These are phyloP conservation scores for Uronychia setigera DNA, from an alignment of 73 alveolate genomes.

Conservation along the genomic window DNA sequence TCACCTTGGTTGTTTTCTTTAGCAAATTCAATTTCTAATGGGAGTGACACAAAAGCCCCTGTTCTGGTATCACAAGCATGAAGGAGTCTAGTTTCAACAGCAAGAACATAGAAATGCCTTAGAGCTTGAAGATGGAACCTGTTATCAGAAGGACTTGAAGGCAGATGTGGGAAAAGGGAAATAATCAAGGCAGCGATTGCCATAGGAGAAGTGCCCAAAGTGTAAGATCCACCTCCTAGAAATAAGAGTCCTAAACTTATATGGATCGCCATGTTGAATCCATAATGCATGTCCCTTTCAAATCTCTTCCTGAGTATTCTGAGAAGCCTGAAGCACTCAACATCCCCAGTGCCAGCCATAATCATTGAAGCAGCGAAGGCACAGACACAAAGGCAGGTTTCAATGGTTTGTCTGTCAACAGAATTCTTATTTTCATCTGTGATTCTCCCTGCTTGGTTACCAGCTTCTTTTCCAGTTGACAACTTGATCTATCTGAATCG, in stretches of 20 bases:
- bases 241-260: slow-evolving; percentile 96
- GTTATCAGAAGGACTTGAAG: slow-evolving; percentile 91
- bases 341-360: slow-evolving; percentile 98
- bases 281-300: slow-evolving; percentile 94
- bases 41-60: slow-evolving; percentile 69
- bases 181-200: slow-evolving; percentile 90
- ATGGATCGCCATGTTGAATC: slow-evolving; percentile 93
- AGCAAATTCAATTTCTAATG: slow-evolving; percentile 61
- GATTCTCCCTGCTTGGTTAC: slow-evolving; percentile 68
- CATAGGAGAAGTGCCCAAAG: slow-evolving; percentile 80
- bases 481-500: slow-evolving; percentile 76
- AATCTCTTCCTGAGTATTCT: slow-evolving; percentile 89
- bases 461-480: slow-evolving; percentile 55
- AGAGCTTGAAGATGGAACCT: slow-evolving; percentile 95
- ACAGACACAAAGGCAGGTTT: slow-evolving; percentile 90
- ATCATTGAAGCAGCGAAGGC: slow-evolving; percentile 90
- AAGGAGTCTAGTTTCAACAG: slow-evolving; percentile 87
- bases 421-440: slow-evolving; percentile 83
- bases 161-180: slow-evolving; percentile 92
- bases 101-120: slow-evolving; percentile 96
- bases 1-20: slow-evolving; percentile 54
- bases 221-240: slow-evolving; percentile 95
- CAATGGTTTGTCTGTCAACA: slow-evolving; percentile 89
- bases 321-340: slow-evolving; percentile 83
- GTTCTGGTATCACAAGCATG: slow-evolving; percentile 91